Base-by-base conservation (phyloP, 768 basidiomycete genomes). In the Podaxis pistillaris region DNA sequence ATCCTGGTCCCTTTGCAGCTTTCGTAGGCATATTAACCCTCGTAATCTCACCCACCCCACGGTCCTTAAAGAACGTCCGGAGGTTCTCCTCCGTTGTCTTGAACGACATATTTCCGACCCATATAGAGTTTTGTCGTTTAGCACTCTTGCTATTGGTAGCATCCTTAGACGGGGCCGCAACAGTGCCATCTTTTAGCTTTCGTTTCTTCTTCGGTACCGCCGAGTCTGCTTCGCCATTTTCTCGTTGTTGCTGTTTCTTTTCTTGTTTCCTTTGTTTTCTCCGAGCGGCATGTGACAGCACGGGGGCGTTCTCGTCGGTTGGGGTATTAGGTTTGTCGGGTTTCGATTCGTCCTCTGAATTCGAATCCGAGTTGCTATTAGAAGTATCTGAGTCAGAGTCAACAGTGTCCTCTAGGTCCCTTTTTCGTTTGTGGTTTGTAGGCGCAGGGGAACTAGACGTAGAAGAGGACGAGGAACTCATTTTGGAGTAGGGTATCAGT, bases 81-180 rank as follows among this genome's bases (percentile, higher is more conserved):
- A 98, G 75, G n/a, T 88, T 78, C 11, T 90, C 86, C 61, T 82
- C 78, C 0, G 89, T 91, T 56, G 96, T 98, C 75, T 90, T 91
- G 82, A 90, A 98, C 5, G 91, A 83, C 72, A 98, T 71, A 75
- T 98, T 98, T 46, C 96, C 96, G 33, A 98, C 91, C 96, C 96
- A 98, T 52, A 98, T 81, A 4, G 93, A 96, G 72, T 96, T 87
- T 73, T 92, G 86, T 26, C 90, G 85, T 73, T 87, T 88, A 24
- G 33, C 17, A 38, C 13, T 46, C 13, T 72, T 71, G 52, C 70
- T 65, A 67, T 60, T 66, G 70, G 67, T 67, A n/a, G 67, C 60
- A 28, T 69, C 67, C 66, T 60, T 69, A 26, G 71, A 56, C 38
- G 70, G 68, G 49, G 73, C 66, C n/a, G 68, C 67, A 1, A 73